Evolutionary conservation across 345 rosid genomes (phyloP).

Genomic region (Pseudoturritis turrita): DNA sequence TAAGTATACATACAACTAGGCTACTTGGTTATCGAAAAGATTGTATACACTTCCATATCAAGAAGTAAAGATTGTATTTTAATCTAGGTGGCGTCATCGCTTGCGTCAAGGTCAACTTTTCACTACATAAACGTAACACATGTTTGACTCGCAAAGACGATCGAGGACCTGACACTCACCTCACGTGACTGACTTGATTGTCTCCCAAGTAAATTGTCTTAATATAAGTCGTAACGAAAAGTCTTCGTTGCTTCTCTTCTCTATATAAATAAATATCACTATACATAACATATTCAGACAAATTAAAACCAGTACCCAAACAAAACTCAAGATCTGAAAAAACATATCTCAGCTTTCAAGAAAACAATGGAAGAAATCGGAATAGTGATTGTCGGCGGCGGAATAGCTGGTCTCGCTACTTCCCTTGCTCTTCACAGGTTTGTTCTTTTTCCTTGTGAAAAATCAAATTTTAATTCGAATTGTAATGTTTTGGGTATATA

Average conservation of each 20-base stretch:
- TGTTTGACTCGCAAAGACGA: slow-evolving; percentile 18
- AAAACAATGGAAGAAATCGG: slow-evolving; percentile 33
- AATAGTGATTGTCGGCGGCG: slow-evolving; percentile 53
- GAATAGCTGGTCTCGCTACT: slow-evolving; percentile 58
- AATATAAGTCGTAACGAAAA: no score
- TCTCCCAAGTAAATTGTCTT: slow-evolving; percentile 16
- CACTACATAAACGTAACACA: slow-evolving; percentile 1
- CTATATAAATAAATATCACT: not conserved
- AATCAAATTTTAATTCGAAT: not conserved
- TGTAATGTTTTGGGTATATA: not conserved
- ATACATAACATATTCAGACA: not conserved
- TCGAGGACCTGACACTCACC: not conserved
- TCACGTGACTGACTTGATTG: slow-evolving; percentile 19
- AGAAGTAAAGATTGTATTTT: not conserved
- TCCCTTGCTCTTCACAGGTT: slow-evolving; percentile 56
- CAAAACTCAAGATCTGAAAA: not conserved
- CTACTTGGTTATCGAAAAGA: not conserved
- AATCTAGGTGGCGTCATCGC: slow-evolving; percentile 17
- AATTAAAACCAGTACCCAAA: not conserved
- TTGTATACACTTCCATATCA: no score
- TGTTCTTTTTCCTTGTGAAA: not conserved
- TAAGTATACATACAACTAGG: not conserved
- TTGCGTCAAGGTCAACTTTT: slow-evolving; percentile 24
- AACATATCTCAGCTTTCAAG: not conserved
- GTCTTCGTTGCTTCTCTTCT: slow-evolving; percentile 7